Percentiles rank a stretch among this genome's conserved stretches.
Evolutionary conservation across 2,329 filamentous ascomycete species (phyloP).

Genomic region (Sporothrix brunneoviolacea): DNA sequence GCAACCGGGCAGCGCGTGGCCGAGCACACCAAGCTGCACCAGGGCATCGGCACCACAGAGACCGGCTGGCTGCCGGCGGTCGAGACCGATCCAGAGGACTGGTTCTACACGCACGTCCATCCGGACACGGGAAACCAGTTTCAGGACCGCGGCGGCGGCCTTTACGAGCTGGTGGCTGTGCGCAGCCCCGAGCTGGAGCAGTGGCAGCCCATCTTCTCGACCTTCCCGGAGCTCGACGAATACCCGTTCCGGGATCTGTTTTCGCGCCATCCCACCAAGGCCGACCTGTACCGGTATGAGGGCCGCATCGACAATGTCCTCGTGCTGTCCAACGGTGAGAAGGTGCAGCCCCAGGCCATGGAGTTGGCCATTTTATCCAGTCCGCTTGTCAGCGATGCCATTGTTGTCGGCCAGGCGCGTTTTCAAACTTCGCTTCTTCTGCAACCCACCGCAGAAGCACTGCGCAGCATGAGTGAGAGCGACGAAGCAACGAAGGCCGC

Average conservation of each 20-base stretch:
- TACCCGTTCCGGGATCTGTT: slow-evolving; percentile 32
- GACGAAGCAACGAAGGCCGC: neutral
- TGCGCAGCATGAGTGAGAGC: too few species aligned
- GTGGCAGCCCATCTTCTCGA: slow-evolving; percentile 24
- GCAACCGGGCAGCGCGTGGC: slow-evolving; percentile 26
- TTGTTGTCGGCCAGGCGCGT: neutral
- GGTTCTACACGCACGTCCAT: slow-evolving; percentile 6
- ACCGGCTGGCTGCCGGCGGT: slow-evolving; percentile 19
- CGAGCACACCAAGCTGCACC: slow-evolving; percentile 24
- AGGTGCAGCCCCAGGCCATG: slow-evolving; percentile 22
- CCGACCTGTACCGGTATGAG: slow-evolving; percentile 14
- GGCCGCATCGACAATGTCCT: slow-evolving; percentile 28
- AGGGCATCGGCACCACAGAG: slow-evolving; percentile 13
- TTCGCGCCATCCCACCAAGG: slow-evolving; percentile 22
- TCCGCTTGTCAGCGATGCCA: neutral
- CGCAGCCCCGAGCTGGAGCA: slow-evolving; percentile 19
- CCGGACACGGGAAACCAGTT: slow-evolving; percentile 4
- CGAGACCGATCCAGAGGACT: slow-evolving; percentile 14
- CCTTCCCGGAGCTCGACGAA: slow-evolving; percentile 25
- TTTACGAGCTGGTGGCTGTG: slow-evolving; percentile 29
- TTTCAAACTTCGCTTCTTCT: neutral
- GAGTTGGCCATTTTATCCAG: slow-evolving; percentile 1
- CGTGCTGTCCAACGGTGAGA: slow-evolving; percentile 28
- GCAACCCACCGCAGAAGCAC: neutral
- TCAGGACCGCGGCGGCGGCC: slow-evolving; percentile 14